These are phyloP conservation scores for Clavaria fumosa DNA, from an alignment of 768 basidiomycete species.

Conservation along the genomic window DNA sequence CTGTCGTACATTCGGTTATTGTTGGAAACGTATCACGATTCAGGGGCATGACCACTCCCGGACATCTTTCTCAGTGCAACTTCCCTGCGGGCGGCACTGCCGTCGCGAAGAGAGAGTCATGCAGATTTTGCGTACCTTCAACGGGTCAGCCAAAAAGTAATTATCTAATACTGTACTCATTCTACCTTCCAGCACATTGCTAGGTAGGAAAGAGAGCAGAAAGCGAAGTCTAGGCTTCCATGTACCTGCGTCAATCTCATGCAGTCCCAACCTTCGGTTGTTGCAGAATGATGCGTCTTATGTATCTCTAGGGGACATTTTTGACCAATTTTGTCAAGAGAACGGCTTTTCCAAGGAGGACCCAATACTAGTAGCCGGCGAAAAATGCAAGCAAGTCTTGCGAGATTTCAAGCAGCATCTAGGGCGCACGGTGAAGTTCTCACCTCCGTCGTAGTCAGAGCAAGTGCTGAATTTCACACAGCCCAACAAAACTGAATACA, in stretches of 20 bases:
- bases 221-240: slow-evolving; percentile 89
- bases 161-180: slow-evolving; percentile 2
- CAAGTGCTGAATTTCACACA: slow-evolving; percentile 14
- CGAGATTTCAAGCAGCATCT: slow-evolving; percentile 38
- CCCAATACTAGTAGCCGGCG: slow-evolving; percentile 70
- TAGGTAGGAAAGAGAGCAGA: slow-evolving; percentile 80
- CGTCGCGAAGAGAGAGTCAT: slow-evolving; percentile 87
- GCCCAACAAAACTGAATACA: slow-evolving; percentile 50
- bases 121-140: slow-evolving; percentile 89
- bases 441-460: slow-evolving; percentile 1
- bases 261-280: slow-evolving; percentile 68
- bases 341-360: slow-evolving; percentile 72
- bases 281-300: slow-evolving; percentile 89
- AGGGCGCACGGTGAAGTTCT: slow-evolving; percentile 26
- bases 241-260: slow-evolving; percentile 74
- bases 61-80: slow-evolving; percentile 82
- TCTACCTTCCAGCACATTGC: slow-evolving; percentile 43
- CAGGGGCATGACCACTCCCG: slow-evolving; percentile 83
- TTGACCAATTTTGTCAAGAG: slow-evolving; percentile 74
- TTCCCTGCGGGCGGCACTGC: slow-evolving; percentile 70
- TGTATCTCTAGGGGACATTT: slow-evolving; percentile 82
- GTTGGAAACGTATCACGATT: slow-evolving; percentile 82
- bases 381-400: slow-evolving; percentile 64
- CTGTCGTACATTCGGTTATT: slow-evolving; percentile 70
- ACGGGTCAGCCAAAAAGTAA: slow-evolving; percentile 39